A percentile compares a stretch with the other conserved stretches of the same genome.
Conservation (phyloP, 257 asterid species). For the Solanum tarapatanum region DNA sequence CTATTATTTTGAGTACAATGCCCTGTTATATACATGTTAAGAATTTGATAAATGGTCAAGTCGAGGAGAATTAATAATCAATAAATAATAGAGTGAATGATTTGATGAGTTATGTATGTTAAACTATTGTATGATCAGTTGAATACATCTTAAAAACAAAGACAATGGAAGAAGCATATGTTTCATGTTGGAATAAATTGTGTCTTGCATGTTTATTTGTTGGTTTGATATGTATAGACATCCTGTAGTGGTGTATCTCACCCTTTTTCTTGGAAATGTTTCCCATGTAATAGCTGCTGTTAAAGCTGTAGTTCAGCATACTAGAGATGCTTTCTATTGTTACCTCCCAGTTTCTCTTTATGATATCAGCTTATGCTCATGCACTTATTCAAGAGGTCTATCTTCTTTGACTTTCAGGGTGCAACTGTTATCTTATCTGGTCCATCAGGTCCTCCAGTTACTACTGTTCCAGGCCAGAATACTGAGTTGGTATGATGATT, state of each 20-base stretch:
- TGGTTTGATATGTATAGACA: not conserved
- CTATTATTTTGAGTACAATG: not conserved
- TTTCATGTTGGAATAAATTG: not conserved
- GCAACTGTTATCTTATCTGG: too few species aligned
- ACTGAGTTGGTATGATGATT: constrained; percentile 66
- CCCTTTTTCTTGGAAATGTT: not conserved
- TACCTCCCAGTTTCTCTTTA: too few species aligned
- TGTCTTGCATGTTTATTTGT: not conserved
- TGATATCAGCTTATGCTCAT: too few species aligned
- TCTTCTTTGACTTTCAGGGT: too few species aligned
- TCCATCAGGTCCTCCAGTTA: constrained; percentile 67
- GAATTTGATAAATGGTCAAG: not conserved
- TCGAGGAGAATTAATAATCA: not conserved
- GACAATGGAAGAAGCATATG: not conserved
- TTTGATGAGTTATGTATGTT: not conserved
- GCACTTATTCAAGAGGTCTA: too few species aligned
- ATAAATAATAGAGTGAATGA: not conserved
- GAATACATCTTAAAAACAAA: not conserved
- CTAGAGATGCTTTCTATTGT: too few species aligned
- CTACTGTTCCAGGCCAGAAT: constrained; percentile 71
- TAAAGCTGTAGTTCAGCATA: not conserved
- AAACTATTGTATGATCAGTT: not conserved
- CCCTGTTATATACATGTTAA: not conserved
- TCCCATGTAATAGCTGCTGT: too few species aligned
- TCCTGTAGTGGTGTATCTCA: not conserved